Base-by-base conservation (phyloP, 805 yeast genomes). In the Candida pseudoglaebosa region DNA sequence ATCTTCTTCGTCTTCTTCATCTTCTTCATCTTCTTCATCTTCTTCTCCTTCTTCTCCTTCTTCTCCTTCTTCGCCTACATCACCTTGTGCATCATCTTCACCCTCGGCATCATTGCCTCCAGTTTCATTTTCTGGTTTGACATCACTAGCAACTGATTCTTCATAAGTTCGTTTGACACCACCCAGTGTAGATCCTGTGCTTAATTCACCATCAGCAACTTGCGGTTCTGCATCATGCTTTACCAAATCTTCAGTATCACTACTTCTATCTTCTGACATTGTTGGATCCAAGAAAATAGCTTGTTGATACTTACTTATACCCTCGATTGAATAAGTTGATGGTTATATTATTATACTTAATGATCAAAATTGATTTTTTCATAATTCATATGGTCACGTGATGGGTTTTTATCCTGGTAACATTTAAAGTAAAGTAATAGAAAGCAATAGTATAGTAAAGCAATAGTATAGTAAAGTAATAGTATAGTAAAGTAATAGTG, bases 1-100 rank as follows among this genome's bases (percentile, higher is more conserved):
- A 1, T 75, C 85, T 2, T 64, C 71, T 1, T 61, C 71, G 0
- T 60, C 72, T 1, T 61, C 72, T 0, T 80, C 87, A 0, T 67
- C 73, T 0, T 80, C 82, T 4, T 64, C 74, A 0, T 67, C 73
- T 0, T 65, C 70, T 0, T 66, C 77, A 0, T 60, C 77, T 0
- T 71, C 77, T 0, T 74, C 80, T 1, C 74, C 80, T 5, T 48
- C 57, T 3, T 57, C 61, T 0, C 48, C 59, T 10, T 47, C 57
- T 5, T 48, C 52, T 2, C 43, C 50, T 4, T 42, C 56, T 13
- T 46, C 53, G n/a, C n/a, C n/a, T 8, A 42, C 49, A 12, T 36
- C 54, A 8, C 41, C 52, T 20, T 37, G 39, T 13, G 22, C 38
- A 8, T 38, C 48, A 15, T 37, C 39, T 20, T 39, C 41, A 22